phyloP scores from a whole-genome alignment of 208 protist species.

The Herpetomonas tarakana region DNA sequence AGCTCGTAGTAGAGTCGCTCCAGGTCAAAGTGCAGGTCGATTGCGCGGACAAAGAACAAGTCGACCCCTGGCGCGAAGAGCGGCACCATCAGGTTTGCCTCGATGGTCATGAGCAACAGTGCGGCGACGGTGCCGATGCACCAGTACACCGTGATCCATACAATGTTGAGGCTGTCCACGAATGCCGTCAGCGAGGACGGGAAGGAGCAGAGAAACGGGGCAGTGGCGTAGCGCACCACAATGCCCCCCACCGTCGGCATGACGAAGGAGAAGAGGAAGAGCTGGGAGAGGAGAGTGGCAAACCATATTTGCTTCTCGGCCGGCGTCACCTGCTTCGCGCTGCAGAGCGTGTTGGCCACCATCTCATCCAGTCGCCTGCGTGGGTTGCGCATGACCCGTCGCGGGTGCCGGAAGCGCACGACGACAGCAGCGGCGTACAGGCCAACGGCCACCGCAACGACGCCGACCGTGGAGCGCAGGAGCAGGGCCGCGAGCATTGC shows the following conservation, averaged over 20 bases:
- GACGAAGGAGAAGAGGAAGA: constrained; percentile 45
- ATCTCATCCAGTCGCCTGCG: constrained; percentile 53
- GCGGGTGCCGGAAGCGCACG: constrained; percentile 26
- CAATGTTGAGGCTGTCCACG: constrained; percentile 24
- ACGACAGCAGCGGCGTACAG: constrained; percentile 11
- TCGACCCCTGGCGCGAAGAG: constrained; percentile 84
- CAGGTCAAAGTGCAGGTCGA: constrained; percentile 49
- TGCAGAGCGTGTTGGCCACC: constrained; percentile 12
- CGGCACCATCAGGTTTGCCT: constrained; percentile 41
- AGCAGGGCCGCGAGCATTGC: constrained; percentile 19
- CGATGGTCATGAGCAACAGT: constrained; percentile 49
- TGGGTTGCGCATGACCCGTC: constrained; percentile 27
- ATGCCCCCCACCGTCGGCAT: constrained; percentile 47
- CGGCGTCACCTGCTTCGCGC: constrained; percentile 27
- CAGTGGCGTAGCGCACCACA: constrained; percentile 49
- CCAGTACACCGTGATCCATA: constrained; percentile 59
- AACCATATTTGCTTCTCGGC: constrained; percentile 42
- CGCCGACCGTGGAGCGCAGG: constrained; percentile 20
- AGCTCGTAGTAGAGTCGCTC: constrained; percentile 48
- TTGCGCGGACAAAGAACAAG: constrained; percentile 69
- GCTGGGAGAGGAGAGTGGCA: constrained; percentile 44
- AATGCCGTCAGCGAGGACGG: constrained; percentile 34
- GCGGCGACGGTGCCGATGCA: constrained; percentile 38
- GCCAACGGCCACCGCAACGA: constrained; percentile 9
- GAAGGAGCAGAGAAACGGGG: constrained; percentile 46